phyloP scores from a whole-genome alignment of 1,284 basidiomycete genomes.

The Cutaneotrichosporon cavernicola region DNA sequence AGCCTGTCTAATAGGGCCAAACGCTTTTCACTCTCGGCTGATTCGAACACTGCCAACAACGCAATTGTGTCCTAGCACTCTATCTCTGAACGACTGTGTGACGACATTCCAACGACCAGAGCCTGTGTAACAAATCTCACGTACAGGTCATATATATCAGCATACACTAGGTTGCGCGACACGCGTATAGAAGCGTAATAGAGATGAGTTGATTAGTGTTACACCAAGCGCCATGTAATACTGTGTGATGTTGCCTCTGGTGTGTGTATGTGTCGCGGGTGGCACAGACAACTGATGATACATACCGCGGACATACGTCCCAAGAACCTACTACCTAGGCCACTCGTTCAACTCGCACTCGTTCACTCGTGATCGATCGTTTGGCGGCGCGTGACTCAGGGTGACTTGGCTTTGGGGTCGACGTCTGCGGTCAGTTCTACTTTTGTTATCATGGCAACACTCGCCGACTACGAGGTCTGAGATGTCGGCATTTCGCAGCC shows the following conservation, averaged over 20 bases:
- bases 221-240: too few relatives aligned
- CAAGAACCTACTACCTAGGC: not conserved
- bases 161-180: too few relatives aligned
- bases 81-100: not conserved
- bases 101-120: not conserved
- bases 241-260: not conserved
- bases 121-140: too few relatives aligned
- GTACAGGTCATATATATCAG: too few relatives aligned
- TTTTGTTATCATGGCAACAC: not conserved
- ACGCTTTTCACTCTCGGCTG: not conserved
- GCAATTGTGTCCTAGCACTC: not conserved
- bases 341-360: not conserved
- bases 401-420: conserved; percentile 4
- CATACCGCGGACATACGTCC: not conserved
- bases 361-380: not conserved
- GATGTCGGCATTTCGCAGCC: conserved; percentile 1
- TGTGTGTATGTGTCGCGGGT: too few relatives aligned
- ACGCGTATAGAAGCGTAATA: too few relatives aligned
- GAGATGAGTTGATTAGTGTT: too few relatives aligned
- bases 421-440: conserved; percentile 1
- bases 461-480: not conserved
- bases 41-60: not conserved
- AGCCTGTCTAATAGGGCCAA: not conserved
- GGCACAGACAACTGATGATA: not conserved
- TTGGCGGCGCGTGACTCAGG: not conserved